A percentile compares a stretch with the other conserved stretches of the same genome.
These are phyloP conservation scores for Clarireedia paspali DNA, from an alignment of 2,329 filamentous ascomycete species.

Conservation along the genomic window DNA sequence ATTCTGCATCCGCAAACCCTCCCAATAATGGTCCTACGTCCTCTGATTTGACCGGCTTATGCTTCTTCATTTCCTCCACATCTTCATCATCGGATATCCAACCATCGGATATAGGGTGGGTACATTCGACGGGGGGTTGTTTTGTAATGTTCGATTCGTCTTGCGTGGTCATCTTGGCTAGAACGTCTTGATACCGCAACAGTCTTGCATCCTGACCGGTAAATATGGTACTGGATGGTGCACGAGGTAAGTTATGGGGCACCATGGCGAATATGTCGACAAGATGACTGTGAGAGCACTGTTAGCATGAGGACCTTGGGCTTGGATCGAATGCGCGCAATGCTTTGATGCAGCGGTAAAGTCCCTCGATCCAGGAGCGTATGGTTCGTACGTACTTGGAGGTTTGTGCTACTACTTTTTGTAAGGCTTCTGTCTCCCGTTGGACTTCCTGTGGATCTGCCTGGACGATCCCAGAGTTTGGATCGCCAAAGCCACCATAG, in stretches of 20 bases:
- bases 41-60: slow-evolving; percentile 27
- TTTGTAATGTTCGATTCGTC: slow-evolving; percentile 35
- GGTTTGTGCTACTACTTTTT: slow-evolving; percentile 55
- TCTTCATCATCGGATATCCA: slow-evolving; percentile 35
- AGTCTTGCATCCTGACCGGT: slow-evolving; percentile 48
- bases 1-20: slow-evolving; percentile 29
- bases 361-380: slow-evolving; percentile 6
- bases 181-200: slow-evolving; percentile 52
- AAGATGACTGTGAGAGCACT: slow-evolving; percentile 44
- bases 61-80: slow-evolving; percentile 23
- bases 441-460: slow-evolving; percentile 55
- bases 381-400: slow-evolving; percentile 43
- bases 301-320: slow-evolving; percentile 12
- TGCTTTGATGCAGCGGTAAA: not conserved
- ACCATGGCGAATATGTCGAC: slow-evolving; percentile 61
- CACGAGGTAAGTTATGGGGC: slow-evolving; percentile 38
- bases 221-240: slow-evolving; percentile 32
- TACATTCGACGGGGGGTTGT: slow-evolving; percentile 24
- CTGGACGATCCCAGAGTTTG: slow-evolving; percentile 41
- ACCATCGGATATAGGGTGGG: slow-evolving; percentile 31
- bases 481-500: slow-evolving; percentile 57
- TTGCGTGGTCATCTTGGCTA: slow-evolving; percentile 47
- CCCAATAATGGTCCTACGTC: slow-evolving; percentile 29
- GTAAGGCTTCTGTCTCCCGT: slow-evolving; percentile 56
- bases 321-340: not conserved